Evolutionary conservation across 202 grass and related monocot species (phyloP).

Genomic region (Dendrocalamus latiflorus): DNA sequence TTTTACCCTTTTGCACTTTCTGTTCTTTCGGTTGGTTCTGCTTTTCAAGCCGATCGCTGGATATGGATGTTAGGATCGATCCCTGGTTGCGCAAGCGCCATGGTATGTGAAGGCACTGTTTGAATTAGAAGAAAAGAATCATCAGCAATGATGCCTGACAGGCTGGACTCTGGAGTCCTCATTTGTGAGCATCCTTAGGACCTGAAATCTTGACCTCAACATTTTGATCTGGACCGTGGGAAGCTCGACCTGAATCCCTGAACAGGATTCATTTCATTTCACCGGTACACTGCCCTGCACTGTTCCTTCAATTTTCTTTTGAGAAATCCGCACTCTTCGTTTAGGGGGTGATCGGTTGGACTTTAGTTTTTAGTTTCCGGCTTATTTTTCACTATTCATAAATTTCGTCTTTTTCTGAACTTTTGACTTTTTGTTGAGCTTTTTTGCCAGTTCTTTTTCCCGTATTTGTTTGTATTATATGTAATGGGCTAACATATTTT

Average conservation of each 20-base stretch:
- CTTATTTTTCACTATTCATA: too few relatives aligned
- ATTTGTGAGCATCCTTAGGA: background rate
- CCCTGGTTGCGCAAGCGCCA: background rate
- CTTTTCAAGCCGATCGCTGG: too few relatives aligned
- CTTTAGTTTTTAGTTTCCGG: too few relatives aligned
- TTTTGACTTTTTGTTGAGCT: too few relatives aligned
- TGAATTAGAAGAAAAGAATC: background rate
- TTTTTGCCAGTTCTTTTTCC: too few relatives aligned
- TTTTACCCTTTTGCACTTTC: background rate
- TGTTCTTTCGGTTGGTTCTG: too few relatives aligned
- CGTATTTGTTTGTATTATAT: too few relatives aligned
- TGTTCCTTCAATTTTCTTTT: background rate
- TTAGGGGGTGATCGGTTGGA: too few relatives aligned
- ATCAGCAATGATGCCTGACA: background rate
- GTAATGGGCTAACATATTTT: too few relatives aligned
- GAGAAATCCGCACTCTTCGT: background rate
- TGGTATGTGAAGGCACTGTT: background rate
- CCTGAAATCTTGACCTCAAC: background rate
- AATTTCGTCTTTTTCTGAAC: too few relatives aligned
- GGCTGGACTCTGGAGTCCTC: background rate
- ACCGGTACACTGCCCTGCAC: background rate
- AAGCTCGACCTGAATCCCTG: background rate
- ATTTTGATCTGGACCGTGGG: background rate
- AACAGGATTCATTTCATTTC: background rate
- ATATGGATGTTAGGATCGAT: background rate